Base-by-base conservation (phyloP, 495 filamentous ascomycete genomes). In the Penicillium paxilli region DNA sequence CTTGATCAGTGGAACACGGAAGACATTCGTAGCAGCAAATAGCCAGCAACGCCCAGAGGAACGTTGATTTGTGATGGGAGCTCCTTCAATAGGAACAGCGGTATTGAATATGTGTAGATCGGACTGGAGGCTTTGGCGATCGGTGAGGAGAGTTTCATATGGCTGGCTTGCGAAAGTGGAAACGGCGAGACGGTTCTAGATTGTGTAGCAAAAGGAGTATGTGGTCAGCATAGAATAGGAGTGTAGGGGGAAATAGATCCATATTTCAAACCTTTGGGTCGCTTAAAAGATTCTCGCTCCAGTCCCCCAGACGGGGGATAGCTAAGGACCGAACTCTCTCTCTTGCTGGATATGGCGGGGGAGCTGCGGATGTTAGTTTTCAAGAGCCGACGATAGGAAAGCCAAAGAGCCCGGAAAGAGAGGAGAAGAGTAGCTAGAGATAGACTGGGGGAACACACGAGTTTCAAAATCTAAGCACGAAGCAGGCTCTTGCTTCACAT, bases 21-120 rank as follows among this genome's bases (percentile, higher is more conserved):
- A 93, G 47, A 94, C 84, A 61, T 96, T 96, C 8, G 89, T 92
- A 22, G 84, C 76, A 6, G 91, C 91, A 59, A 96, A 96, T 44
- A 95, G 80, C 91, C 91, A 96, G 75, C 91, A 96, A 52, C 91
- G 81, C 10, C 91, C 91, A 2, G 85, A 88, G 2, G 80, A 78
- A 19, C 84, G 77, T 69, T 96, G 91, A 68, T 94, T 91, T 6
- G 91, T 96, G 59, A 95, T 88, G 6, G 91, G 91, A 0, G 77
- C 76, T 33, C 91, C 91, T 71, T 96, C 90, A 32, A 90, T 77
- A 4, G 88, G 86, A 55, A 96, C 89, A 68, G 86, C 84, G 66
- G 91, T 63, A 60, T 92, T 93, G 81, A 91, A 96, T 35, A 86
- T 77, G 47, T 94, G 90, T 26, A 77, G 82, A 62, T 92, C 84